phyloP scores from a whole-genome alignment of 2,329 filamentous ascomycete species.

The Diaporthe vexans region DNA sequence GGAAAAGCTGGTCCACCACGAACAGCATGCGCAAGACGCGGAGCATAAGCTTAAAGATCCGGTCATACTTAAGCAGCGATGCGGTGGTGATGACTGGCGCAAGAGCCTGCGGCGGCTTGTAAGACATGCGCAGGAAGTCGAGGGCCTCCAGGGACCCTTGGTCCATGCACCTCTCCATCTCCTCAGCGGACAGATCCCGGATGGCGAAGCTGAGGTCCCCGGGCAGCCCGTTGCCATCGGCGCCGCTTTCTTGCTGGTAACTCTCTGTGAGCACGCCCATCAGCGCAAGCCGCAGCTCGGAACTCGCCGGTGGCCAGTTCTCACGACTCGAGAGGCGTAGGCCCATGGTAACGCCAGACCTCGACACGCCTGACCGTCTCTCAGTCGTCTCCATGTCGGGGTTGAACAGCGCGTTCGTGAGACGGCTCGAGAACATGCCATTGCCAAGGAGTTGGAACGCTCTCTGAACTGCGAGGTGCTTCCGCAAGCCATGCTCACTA shows the following conservation, averaged over 20 bases:
- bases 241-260: conserved; percentile 58
- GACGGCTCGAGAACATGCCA: conserved; percentile 83
- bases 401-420: conserved; percentile 88
- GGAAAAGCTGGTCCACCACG: conserved; percentile 76
- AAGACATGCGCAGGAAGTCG: conserved; percentile 92
- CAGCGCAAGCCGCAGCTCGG: conserved; percentile 88
- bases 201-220: conserved; percentile 87
- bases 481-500: conserved; percentile 76
- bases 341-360: conserved; percentile 81
- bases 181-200: conserved; percentile 81
- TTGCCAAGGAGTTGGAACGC: conserved; percentile 89
- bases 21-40: conserved; percentile 84
- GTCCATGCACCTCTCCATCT: conserved; percentile 87
- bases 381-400: conserved; percentile 86
- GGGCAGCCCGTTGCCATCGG: conserved; percentile 62
- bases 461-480: conserved; percentile 81
- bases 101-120: conserved; percentile 81
- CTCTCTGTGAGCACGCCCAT: conserved; percentile 88
- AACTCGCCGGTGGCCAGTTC: conserved; percentile 94
- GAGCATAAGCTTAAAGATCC: conserved; percentile 84
- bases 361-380: conserved; percentile 76
- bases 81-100: conserved; percentile 79
- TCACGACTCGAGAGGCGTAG: conserved; percentile 84
- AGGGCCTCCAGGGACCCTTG: conserved; percentile 86
- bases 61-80: conserved; percentile 84